A percentile compares a stretch with the other conserved stretches of the same genome.
Conservation (phyloP, 2,329 filamentous ascomycete genomes). For the Colletotrichum musicola region DNA sequence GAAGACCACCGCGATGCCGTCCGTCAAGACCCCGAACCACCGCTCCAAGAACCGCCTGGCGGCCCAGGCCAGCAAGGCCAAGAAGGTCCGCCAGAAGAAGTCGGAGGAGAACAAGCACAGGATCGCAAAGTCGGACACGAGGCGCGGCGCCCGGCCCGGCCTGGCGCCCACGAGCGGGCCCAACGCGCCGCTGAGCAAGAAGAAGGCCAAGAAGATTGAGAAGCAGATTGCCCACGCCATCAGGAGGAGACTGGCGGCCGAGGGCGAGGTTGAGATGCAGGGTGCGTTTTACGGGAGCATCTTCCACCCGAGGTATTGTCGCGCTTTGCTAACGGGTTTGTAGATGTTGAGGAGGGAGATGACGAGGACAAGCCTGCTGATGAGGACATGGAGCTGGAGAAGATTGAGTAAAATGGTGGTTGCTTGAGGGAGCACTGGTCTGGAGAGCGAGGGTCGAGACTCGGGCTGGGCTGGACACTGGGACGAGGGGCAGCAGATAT, state of each 20-base stretch:
- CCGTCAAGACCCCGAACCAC: slow-evolving; percentile 70
- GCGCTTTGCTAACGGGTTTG: background rate
- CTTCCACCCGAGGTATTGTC: background rate
- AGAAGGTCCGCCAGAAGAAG: slow-evolving; percentile 58
- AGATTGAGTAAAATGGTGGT: slow-evolving; percentile 10
- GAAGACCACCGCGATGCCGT: slow-evolving; percentile 58
- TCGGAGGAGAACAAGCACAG: slow-evolving; percentile 53
- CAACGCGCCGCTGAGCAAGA: slow-evolving; percentile 62
- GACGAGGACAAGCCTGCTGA: slow-evolving; percentile 3
- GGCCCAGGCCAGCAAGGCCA: slow-evolving; percentile 58
- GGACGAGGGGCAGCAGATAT: slow-evolving; percentile 14
- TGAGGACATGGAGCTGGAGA: slow-evolving; percentile 25
- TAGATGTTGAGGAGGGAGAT: background rate
- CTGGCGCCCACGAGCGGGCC: slow-evolving; percentile 69
- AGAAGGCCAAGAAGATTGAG: slow-evolving; percentile 69
- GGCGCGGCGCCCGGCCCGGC: slow-evolving; percentile 64
- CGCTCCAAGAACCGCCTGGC: slow-evolving; percentile 66
- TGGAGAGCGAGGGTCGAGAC: background rate
- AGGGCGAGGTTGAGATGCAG: slow-evolving; percentile 64
- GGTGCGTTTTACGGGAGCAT: slow-evolving; percentile 46
- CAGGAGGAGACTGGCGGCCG: slow-evolving; percentile 64
- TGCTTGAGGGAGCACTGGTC: background rate
- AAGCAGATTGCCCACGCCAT: slow-evolving; percentile 65
- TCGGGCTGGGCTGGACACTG: background rate
- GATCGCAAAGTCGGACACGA: slow-evolving; percentile 57